These are phyloP conservation scores for Chrysophaeum taylorii DNA, from an alignment of 352 stramenopile species.

Conservation along the genomic window DNA sequence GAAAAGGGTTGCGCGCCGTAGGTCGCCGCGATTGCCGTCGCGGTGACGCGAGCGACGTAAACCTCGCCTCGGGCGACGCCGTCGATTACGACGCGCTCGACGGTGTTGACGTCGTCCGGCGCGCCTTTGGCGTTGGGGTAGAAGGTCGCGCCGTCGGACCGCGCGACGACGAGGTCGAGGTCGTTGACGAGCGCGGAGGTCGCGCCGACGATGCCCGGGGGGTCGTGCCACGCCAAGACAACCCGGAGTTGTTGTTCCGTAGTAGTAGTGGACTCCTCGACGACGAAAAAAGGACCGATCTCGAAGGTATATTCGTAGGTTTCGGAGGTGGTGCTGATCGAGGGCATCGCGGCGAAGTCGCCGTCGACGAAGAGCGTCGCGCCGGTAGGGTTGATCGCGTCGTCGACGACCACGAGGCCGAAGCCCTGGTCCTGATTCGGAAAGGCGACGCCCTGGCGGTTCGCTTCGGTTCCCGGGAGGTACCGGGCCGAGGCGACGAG, in stretches of 20 bases:
- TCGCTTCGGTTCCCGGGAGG: not conserved
- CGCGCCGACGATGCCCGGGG: not conserved
- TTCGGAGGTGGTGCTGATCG: too few species aligned
- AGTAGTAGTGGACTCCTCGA: not conserved
- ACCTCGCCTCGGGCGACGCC: too few species aligned
- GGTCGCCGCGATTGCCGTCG: too few species aligned
- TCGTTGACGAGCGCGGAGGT: slow-evolving; percentile 12
- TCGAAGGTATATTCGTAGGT: too few species aligned
- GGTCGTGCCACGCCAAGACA: slow-evolving; percentile 11
- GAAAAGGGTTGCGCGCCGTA: too few species aligned
- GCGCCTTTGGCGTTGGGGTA: too few species aligned
- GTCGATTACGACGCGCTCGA: too few species aligned
- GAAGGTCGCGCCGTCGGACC: slow-evolving; percentile 5
- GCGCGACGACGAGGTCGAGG: slow-evolving; percentile 3
- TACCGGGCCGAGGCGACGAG: slow-evolving; percentile 52
- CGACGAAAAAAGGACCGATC: too few species aligned
- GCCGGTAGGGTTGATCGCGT: slow-evolving; percentile 10
- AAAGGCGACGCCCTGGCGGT: slow-evolving; percentile 2
- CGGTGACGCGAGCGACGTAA: too few species aligned
- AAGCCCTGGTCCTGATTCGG: not conserved
- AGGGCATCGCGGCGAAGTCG: slow-evolving; percentile 5
- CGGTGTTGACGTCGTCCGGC: too few species aligned
- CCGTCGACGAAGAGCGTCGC: slow-evolving; percentile 4
- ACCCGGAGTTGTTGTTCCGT: not conserved
- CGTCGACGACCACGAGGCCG: not conserved